Evolutionary conservation across 2,329 filamentous ascomycete species (phyloP), one percentile per base, ranked within the genome.

Genomic region (Fusarium citri): DNA sequence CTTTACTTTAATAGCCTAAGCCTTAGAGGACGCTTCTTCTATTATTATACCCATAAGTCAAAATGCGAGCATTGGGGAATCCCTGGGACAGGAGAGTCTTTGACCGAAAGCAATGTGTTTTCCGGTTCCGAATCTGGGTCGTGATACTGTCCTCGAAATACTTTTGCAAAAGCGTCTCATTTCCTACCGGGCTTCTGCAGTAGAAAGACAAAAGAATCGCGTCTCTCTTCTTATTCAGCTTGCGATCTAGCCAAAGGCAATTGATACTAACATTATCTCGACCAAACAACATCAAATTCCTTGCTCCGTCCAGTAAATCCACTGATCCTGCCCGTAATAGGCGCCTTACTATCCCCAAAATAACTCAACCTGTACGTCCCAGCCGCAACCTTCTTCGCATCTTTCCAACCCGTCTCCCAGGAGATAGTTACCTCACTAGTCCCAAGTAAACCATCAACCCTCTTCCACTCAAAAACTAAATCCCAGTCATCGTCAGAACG

Each of bases 401-500:
- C 26, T 6, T 63, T 34, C 60, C 60, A 64, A 0, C 48, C 58
- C 0, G 58, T 63, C 10, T 64, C 60, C 60, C 60, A 64, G 0
- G 34, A 34, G 0, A 64, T 48, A 14, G 26, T 0, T 5, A 64
- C 60, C 20, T 64, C 48, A 9, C 60, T 64, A 0, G 60, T 48
- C 0, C 60, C 60, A 8, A 63, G 60, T 0, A 64, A 2, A 1
- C 60, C 60, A 18, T 64, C 58, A 9, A 64, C n/a, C 3, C 60
- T 55, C 22, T 48, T 63, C 60, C 60, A 64, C 8, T 56, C 58
- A 43, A 64, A 64, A 0, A 64, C 28, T 3, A 64, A 28, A 37
- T 64, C 60, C 60, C 60, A 64, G 2, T 64, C 60, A 1, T 64
- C 48, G 5, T 64, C 60, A 6, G 48, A 37, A 1, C 58, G 48